These are phyloP conservation scores for Amborella trichopoda DNA, from an alignment of 164 flowering plant species.

Conservation along the genomic window DNA sequence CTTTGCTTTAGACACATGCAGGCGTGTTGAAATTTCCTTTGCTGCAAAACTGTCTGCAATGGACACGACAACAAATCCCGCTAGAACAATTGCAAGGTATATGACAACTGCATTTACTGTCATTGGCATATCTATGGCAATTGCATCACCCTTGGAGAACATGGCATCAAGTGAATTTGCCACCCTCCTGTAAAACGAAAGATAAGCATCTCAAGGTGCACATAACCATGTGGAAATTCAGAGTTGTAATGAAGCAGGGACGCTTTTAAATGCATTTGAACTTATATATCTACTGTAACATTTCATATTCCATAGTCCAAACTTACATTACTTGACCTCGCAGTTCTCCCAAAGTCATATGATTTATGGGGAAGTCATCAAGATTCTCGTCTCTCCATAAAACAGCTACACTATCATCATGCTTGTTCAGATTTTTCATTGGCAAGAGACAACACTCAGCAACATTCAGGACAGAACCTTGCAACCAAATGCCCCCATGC, in stretches of 20 bases:
- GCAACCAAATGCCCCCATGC: slow-evolving; percentile 76
- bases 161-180: slow-evolving; percentile 70
- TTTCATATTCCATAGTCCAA: too few relatives aligned
- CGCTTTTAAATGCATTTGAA: too few relatives aligned
- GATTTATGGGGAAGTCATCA: slow-evolving; percentile 42
- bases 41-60: slow-evolving; percentile 93
- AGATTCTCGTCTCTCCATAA: slow-evolving; percentile 80
- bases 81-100: slow-evolving; percentile 69
- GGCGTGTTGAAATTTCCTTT: slow-evolving; percentile 75
- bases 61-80: slow-evolving; percentile 84
- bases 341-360: slow-evolving; percentile 52
- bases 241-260: too few relatives aligned
- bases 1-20: slow-evolving; percentile 77
- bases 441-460: slow-evolving; percentile 82
- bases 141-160: slow-evolving; percentile 78
- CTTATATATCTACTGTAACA: too few relatives aligned
- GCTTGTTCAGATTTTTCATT: slow-evolving; percentile 27
- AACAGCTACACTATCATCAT: slow-evolving; percentile 46
- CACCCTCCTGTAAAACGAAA: slow-evolving; percentile 67
- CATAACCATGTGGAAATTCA: too few relatives aligned
- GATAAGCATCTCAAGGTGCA: too few relatives aligned
- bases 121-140: slow-evolving; percentile 97
- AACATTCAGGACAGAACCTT: slow-evolving; percentile 63
- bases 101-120: slow-evolving; percentile 71
- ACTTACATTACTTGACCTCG: slow-evolving; percentile 85